phyloP scores from a whole-genome alignment of 2,329 filamentous ascomycete genomes.

The Xylaria multiplex region DNA sequence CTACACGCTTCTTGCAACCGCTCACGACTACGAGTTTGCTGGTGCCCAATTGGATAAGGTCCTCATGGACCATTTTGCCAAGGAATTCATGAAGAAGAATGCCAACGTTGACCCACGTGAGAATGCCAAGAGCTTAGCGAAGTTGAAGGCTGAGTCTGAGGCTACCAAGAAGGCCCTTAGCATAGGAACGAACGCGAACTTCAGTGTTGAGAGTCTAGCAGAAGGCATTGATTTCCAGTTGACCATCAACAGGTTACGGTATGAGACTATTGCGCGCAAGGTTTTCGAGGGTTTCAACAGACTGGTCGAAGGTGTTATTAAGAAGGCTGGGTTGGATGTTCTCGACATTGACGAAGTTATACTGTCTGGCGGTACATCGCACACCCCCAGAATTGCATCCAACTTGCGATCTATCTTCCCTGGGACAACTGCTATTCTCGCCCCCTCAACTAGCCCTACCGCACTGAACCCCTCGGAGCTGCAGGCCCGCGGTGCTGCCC shows the following conservation, averaged over 20 bases:
- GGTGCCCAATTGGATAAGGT: slow-evolving; percentile 88
- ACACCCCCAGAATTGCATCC: slow-evolving; percentile 91
- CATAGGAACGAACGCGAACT: slow-evolving; percentile 85
- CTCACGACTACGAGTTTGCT: slow-evolving; percentile 94
- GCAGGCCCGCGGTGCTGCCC: slow-evolving; percentile 86
- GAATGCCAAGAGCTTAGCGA: slow-evolving; percentile 84
- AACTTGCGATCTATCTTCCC: slow-evolving; percentile 85
- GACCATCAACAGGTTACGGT: slow-evolving; percentile 92
- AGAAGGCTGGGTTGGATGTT: slow-evolving; percentile 92
- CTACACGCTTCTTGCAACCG: slow-evolving; percentile 93
- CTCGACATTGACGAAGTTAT: slow-evolving; percentile 96
- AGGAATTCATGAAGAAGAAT: slow-evolving; percentile 99
- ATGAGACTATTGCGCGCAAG: slow-evolving; percentile 88
- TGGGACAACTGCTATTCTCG: slow-evolving; percentile 78
- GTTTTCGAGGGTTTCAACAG: slow-evolving; percentile 89
- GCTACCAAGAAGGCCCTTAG: slow-evolving; percentile 91
- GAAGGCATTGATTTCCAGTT: slow-evolving; percentile 91
- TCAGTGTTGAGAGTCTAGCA: slow-evolving; percentile 90
- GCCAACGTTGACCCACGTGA: slow-evolving; percentile 81
- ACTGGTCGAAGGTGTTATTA: slow-evolving; percentile 83
- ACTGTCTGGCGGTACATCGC: slow-evolving; percentile 88
- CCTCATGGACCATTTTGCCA: slow-evolving; percentile 94
- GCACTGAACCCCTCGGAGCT: slow-evolving; percentile 96
- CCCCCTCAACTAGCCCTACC: slow-evolving; percentile 79
- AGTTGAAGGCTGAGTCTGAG: slow-evolving; percentile 92